Base-by-base conservation (phyloP, 306 rosid genomes). In the Lablab purpureus region DNA sequence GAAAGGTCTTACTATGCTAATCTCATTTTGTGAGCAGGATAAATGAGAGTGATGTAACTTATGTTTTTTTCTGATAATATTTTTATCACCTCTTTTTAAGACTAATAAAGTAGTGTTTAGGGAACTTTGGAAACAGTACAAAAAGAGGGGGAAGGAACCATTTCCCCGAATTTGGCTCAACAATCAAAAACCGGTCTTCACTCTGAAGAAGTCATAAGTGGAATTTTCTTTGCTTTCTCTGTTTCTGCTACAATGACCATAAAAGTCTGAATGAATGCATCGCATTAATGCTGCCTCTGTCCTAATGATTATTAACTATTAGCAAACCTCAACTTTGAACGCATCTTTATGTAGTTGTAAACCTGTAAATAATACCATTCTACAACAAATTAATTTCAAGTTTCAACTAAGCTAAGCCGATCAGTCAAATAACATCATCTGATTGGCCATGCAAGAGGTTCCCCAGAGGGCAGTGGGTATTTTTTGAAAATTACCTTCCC, bases 371-470 rank as follows among this genome's bases (percentile, higher is more conserved):
- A 62, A 62, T 30, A 17, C 45, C 43, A 66, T 65, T 76, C 28
- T 76, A 54, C 9, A 66, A 67, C 9, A 66, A 77, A 37, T 37
- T 67, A 67, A 40, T 41, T 64, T 78, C 36, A 78, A 59, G 40
- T 27, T 49, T 78, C 37, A 78, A 59, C 71, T 19, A 65, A 40
- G 70, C 49, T 71, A 21, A 14, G 28, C 54, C 78, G 55, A 59
- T 59, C 17, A 2, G 68, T 17, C 34, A 62, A 30, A 30, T 15
- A 17, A 7, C 14, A 15, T 7, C 25, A 17, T 43, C 58, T 45
- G 58, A 52, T 77, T 77, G 67, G 67, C 64, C 65, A 50, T 65
- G 74, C 52, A 76, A 65, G 28, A 32, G 10, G 47, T 49, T 64
- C 19, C 71, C 71, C 10, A 3, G 27, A 18, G 71, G 50, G 2